Base-by-base conservation (phyloP, 352 stramenopile species). In the Phytophthora sansomeana region DNA sequence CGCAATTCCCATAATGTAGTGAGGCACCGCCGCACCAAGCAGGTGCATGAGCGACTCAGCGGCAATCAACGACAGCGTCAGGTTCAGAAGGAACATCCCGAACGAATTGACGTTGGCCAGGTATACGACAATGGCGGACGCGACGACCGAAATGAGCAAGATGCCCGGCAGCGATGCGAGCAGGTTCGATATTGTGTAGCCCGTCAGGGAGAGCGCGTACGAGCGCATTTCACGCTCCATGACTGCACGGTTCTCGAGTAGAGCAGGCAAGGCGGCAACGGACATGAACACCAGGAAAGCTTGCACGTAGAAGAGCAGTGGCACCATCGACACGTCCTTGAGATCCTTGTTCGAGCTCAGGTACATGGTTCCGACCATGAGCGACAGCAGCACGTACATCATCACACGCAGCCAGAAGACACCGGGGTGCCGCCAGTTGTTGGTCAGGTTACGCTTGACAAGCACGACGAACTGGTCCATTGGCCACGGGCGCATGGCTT, bases 201-300 rank as follows among this genome's bases (percentile, higher is more conserved):
- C 82, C 13, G 81, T 51, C 5, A 95, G 59, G 46, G 87, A 79
- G 14, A 98, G 85, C 2, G 68, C 60, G 19, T 77, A 74, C 17
- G 69, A 66, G 5, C 69, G 64, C 65, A 77, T 77, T 59, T 97
- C 92, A 14, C 92, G 89, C 47, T 95, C 67, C 58, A 97, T 95
- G 44, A 97, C 91, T 9, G 77, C 69, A 28, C 91, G 82, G 57
- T 97, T 79, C 30, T 97, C 83, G 56, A 98, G 78, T 17, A 96
- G 79, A 46, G 90, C 89, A 3, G 93, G 93, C 16, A 98, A 63
- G 1, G 83, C 85, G 0, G 91, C 91, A 7, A 97, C 85, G n/a
- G 79, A 93, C 91, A 98, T 98, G 72, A 97, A 97, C 28, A 96
- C 88, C 43, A 97, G 77, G 65, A 98, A 98, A 33, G 90, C 90